phyloP scores from a whole-genome alignment of 768 basidiomycete genomes.

The Xerocomellus amylosporus region DNA sequence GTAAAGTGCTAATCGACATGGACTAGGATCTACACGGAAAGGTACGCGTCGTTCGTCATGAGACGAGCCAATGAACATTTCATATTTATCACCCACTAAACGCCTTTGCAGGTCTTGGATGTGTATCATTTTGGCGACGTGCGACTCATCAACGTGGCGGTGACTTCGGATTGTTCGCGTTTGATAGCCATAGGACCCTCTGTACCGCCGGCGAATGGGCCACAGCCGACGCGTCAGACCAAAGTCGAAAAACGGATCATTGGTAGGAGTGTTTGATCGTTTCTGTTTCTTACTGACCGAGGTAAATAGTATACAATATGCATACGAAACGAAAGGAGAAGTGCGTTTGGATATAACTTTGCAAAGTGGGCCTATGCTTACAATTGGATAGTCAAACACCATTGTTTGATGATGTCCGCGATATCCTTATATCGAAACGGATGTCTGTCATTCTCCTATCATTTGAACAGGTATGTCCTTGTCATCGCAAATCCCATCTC shows the following conservation, averaged over 20 bases:
- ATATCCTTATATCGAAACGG: conserved; percentile 45
- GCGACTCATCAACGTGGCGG: conserved; percentile 47
- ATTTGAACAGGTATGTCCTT: conserved; percentile 24
- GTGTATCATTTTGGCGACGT: conserved; percentile 42
- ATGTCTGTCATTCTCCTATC: conserved; percentile 43
- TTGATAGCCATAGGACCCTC: conserved; percentile 48
- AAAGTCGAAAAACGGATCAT: conserved; percentile 52
- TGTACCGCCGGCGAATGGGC: conserved; percentile 37
- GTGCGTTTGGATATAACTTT: conserved; percentile 27
- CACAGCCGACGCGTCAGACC: conserved; percentile 45
- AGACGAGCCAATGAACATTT: neutral
- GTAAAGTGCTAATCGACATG: neutral
- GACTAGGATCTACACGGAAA: conserved; percentile 42
- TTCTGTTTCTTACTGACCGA: neutral
- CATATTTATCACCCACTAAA: neutral
- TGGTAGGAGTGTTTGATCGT: conserved; percentile 30
- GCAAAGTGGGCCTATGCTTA: neutral
- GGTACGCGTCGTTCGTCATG: conserved; percentile 15
- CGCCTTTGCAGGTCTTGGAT: conserved; percentile 34
- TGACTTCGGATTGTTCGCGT: conserved; percentile 44
- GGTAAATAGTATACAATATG: conserved; percentile 45
- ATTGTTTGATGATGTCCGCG: conserved; percentile 50
- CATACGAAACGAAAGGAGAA: conserved; percentile 43
- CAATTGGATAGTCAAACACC: conserved; percentile 43
- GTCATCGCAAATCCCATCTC: neutral